These are phyloP conservation scores for Dendrobium catenatum DNA, from an alignment of 106 monocot genomes.

Conservation along the genomic window DNA sequence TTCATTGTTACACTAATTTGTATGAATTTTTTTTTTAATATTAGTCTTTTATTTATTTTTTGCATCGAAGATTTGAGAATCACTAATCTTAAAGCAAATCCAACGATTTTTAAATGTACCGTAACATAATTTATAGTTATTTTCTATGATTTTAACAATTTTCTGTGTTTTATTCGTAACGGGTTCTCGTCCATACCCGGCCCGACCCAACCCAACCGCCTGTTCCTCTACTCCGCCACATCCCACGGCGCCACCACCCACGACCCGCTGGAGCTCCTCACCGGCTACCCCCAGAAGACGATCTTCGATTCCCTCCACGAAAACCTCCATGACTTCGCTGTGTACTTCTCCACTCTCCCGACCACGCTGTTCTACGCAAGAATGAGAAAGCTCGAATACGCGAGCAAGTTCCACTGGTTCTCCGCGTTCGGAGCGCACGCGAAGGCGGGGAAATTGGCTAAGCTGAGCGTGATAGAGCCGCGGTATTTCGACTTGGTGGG, in stretches of 20 bases:
- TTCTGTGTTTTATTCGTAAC: no score
- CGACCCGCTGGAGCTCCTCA: constrained; percentile 28
- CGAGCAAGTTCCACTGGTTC: constrained; percentile 29
- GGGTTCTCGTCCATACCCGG: constrained; percentile 67
- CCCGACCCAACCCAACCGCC: constrained; percentile 83
- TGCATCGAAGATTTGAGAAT: no score
- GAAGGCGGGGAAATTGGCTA: constrained; percentile 32
- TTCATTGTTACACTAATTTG: no score
- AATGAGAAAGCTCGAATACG: constrained; percentile 35
- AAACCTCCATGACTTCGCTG: constrained; percentile 37
- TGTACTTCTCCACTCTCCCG: constrained; percentile 67
- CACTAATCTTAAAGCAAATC: no score
- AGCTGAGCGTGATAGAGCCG: constrained; percentile 64
- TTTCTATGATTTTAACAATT: no score
- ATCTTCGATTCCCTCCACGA: constrained; percentile 77
- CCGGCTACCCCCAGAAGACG: constrained; percentile 76
- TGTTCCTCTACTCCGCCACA: constrained; percentile 79
- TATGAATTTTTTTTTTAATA: no score
- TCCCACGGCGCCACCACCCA: constrained; percentile 54
- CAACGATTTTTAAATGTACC: no score
- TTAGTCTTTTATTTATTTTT: no score
- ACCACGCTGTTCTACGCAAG: constrained; percentile 59
- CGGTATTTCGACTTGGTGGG: constrained; percentile 46
- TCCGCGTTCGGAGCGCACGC: constrained; percentile 45
- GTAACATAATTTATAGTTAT: no score